phyloP scores from a whole-genome alignment of 1,284 basidiomycete species.

The Cystobasidium pallidum region DNA sequence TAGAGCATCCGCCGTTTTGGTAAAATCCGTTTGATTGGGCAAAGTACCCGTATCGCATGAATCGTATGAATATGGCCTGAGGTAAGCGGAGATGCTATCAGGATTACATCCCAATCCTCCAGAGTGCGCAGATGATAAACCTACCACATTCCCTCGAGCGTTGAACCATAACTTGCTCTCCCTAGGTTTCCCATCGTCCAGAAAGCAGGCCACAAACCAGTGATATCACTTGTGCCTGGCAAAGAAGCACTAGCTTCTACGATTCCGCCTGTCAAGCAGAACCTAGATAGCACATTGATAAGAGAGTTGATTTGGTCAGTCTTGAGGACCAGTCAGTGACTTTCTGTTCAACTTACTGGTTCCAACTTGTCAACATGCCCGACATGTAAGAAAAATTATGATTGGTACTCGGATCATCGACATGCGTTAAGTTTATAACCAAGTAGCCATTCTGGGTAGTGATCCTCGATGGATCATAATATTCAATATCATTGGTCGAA shows the following conservation, averaged over 20 bases:
- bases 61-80: constrained; percentile 64
- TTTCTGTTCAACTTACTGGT: constrained; percentile 74
- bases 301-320: too few species aligned
- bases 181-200: constrained; percentile 94
- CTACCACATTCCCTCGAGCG: constrained; percentile 74
- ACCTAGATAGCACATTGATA: constrained; percentile 47
- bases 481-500: constrained; percentile 59
- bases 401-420: constrained; percentile 25
- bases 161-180: constrained; percentile 76
- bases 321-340: too few species aligned
- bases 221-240: constrained; percentile 68
- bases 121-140: not conserved
- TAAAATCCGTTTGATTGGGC: constrained; percentile 68
- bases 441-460: constrained; percentile 32
- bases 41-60: constrained; percentile 79
- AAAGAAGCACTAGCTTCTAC: constrained; percentile 72
- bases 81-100: not conserved
- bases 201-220: constrained; percentile 59
- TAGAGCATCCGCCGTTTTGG: constrained; percentile 47
- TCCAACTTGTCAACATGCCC: constrained; percentile 67
- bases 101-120: too few species aligned
- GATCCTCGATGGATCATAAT: constrained; percentile 59
- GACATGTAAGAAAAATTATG: constrained; percentile 74
- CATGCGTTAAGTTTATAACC: constrained; percentile 30
- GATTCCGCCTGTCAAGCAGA: constrained; percentile 70